Evolutionary conservation across 371 early-diverging fungal genomes (phyloP).

Genomic region (Actinomortierella ambigua): DNA sequence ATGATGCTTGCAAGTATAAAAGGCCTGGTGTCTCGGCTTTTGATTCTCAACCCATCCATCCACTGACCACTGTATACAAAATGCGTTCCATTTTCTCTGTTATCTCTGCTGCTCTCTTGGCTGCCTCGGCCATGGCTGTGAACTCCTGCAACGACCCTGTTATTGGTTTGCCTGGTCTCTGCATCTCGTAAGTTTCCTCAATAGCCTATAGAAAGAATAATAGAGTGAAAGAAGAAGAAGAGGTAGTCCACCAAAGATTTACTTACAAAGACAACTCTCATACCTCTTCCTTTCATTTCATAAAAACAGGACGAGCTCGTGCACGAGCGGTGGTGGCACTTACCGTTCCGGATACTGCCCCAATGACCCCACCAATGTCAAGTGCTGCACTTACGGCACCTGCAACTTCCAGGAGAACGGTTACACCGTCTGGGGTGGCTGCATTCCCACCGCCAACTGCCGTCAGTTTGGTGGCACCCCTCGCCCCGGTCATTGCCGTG

Average conservation of each 20-base stretch:
- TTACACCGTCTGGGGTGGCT: background rate
- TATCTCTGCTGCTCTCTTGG: conserved; percentile 5
- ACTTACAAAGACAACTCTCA: background rate
- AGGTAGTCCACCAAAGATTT: conserved; percentile 1
- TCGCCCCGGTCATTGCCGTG: background rate
- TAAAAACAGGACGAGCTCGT: conserved; percentile 5
- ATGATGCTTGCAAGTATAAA: no score
- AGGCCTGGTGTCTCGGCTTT: no score
- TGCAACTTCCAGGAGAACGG: background rate
- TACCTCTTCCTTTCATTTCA: background rate
- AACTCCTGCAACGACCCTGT: conserved; percentile 2
- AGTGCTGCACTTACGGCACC: conserved; percentile 12
- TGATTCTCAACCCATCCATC: no score
- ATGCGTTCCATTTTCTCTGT: conserved; percentile 2
- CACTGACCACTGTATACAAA: no score
- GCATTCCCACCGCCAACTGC: background rate
- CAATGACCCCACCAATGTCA: conserved; percentile 4
- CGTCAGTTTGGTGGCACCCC: background rate
- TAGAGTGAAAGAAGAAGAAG: background rate
- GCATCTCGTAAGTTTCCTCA: conserved; percentile 6
- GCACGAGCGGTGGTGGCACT: background rate
- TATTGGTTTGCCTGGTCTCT: conserved; percentile 2
- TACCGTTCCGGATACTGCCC: conserved; percentile 7
- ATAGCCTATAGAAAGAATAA: no score
- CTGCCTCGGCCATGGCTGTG: conserved; percentile 6